Conservation (phyloP, 768 basidiomycete genomes). For the Panellus pusillus region DNA sequence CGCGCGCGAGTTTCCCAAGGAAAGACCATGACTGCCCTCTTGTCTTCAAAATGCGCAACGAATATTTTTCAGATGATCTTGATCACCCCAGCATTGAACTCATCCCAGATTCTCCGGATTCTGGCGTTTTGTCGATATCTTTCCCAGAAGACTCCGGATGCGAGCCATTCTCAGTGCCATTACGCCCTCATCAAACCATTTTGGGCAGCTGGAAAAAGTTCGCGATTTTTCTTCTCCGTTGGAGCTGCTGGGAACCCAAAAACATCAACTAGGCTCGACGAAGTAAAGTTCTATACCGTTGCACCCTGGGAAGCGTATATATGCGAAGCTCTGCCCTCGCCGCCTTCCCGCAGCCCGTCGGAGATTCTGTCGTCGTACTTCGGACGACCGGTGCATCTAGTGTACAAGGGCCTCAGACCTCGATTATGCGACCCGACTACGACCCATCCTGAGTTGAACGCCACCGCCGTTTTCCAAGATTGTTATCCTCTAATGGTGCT, state of each 20-base stretch:
- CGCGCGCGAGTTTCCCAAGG: constrained; percentile 65
- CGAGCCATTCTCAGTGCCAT: constrained; percentile 57
- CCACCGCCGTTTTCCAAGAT: constrained; percentile 64
- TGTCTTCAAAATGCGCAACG: neutral
- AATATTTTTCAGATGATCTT: constrained; percentile 58
- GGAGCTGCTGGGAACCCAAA: neutral
- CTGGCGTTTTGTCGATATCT: constrained; percentile 50
- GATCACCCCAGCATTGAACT: constrained; percentile 51
- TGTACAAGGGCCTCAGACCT: constrained; percentile 62
- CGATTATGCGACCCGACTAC: constrained; percentile 52
- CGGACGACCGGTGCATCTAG: constrained; percentile 57
- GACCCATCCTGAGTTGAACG: constrained; percentile 58
- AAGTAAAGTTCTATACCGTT: constrained; percentile 46
- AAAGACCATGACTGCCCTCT: constrained; percentile 24
- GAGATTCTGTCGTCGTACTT: constrained; percentile 61
- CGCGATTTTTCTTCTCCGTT: constrained; percentile 24
- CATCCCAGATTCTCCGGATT: constrained; percentile 44
- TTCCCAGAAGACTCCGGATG: constrained; percentile 64
- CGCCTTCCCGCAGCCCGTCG: constrained; percentile 45
- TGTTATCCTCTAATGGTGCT: constrained; percentile 69
- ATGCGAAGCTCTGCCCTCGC: constrained; percentile 42
- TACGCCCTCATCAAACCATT: constrained; percentile 50
- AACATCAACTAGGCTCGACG: constrained; percentile 43
- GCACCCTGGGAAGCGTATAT: constrained; percentile 68
- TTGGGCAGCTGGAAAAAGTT: constrained; percentile 60